phyloP scores from a whole-genome alignment of 345 rosid genomes.

The Atalantia buxifolia region DNA sequence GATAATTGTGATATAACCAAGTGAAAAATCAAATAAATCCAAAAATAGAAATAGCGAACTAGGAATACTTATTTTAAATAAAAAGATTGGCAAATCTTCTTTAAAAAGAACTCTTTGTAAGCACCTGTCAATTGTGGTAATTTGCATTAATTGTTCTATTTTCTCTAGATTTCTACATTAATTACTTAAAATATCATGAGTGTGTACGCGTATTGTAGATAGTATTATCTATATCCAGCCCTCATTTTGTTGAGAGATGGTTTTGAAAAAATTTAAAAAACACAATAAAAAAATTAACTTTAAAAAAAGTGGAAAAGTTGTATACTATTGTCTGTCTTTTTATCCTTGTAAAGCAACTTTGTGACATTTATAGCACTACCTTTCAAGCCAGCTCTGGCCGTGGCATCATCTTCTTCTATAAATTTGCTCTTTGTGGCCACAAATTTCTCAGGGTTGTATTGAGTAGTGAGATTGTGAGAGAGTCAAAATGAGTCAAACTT shows the following conservation, averaged over 20 bases:
- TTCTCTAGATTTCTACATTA: slow-evolving; percentile 30
- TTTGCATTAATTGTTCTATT: slow-evolving; percentile 18
- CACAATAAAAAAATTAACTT: not conserved
- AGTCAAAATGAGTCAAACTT: slow-evolving; percentile 11
- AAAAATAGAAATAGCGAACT: slow-evolving; percentile 3
- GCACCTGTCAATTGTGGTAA: slow-evolving; percentile 19
- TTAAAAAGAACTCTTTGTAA: slow-evolving; percentile 13
- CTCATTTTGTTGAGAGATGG: not conserved
- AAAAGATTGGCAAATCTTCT: slow-evolving; percentile 24
- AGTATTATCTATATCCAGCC: not conserved
- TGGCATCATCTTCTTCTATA: not conserved
- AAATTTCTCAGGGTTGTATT: not conserved
- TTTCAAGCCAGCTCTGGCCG: not conserved
- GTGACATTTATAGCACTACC: not conserved
- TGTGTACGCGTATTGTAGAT: not conserved
- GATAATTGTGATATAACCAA: not conserved
- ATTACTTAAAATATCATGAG: slow-evolving; percentile 3
- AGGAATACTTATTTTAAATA: not conserved
- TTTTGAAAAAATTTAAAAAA: not conserved
- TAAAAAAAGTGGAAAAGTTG: not conserved
- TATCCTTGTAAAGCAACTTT: not conserved
- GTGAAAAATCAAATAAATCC: not conserved
- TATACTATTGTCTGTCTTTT: not conserved
- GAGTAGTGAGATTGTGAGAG: not conserved
- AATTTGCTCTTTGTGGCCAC: not conserved